Percentiles rank a stretch among this genome's conserved stretches.
phyloP scores from a whole-genome alignment of 139 green algal species.

The Coccomyxa sp. region DNA sequence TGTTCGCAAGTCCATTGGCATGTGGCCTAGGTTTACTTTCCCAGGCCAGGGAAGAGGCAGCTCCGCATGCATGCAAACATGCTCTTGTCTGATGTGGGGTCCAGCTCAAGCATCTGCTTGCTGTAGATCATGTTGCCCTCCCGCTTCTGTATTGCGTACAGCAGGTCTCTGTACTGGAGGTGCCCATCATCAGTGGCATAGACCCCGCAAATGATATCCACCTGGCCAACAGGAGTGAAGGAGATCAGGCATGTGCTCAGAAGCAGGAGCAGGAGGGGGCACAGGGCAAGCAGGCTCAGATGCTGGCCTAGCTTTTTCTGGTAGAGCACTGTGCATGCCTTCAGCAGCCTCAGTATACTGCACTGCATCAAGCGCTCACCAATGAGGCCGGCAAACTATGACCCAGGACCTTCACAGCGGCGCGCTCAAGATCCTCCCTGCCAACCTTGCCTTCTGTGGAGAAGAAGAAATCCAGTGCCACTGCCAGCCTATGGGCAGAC shows the following conservation, averaged over 20 bases:
- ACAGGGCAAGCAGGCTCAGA: too few relatives aligned
- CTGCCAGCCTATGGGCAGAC: conserved; percentile 12
- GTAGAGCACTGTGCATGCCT: too few relatives aligned
- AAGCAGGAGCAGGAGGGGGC: too few relatives aligned
- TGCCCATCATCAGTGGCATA: neutral
- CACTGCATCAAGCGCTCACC: neutral
- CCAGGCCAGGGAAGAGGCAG: too few relatives aligned
- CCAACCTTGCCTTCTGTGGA: neutral
- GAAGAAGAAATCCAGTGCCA: conserved; percentile 16
- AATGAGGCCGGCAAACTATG: neutral
- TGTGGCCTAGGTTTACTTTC: too few relatives aligned
- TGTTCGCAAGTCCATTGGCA: too few relatives aligned
- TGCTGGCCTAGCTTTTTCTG: too few relatives aligned
- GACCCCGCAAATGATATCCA: neutral
- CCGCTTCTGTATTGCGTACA: neutral
- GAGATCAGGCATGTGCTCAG: too few relatives aligned
- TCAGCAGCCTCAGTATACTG: too few relatives aligned
- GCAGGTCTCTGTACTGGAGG: neutral
- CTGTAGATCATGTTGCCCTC: neutral
- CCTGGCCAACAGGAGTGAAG: neutral
- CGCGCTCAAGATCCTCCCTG: neutral
- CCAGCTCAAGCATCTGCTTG: neutral
- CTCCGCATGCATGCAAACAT: too few relatives aligned
- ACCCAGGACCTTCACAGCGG: neutral
- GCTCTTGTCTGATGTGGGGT: neutral